Percentiles rank a stretch among this genome's conserved stretches.
Conservation (phyloP, 768 basidiomycete genomes). For the Lentinula edodes region DNA sequence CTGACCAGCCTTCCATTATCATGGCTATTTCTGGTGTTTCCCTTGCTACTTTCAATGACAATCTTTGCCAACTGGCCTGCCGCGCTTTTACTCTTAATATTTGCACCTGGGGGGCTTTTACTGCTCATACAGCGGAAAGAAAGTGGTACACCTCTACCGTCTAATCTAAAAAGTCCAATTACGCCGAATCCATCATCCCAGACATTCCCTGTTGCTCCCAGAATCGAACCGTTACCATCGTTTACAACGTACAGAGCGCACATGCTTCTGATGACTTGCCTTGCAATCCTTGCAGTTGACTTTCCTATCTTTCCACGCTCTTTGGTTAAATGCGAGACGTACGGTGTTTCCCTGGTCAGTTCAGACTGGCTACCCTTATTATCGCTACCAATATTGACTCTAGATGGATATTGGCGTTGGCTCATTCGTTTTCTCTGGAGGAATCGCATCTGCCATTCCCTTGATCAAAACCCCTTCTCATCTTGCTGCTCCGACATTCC, state of each 20-base stretch:
- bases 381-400: background rate
- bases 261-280: slow-evolving; percentile 90
- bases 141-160: slow-evolving; percentile 48
- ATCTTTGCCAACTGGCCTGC: slow-evolving; percentile 56
- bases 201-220: slow-evolving; percentile 7
- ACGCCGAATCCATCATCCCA: slow-evolving; percentile 15
- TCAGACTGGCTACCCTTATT: slow-evolving; percentile 15
- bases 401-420: slow-evolving; percentile 99
- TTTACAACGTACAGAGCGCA: slow-evolving; percentile 87
- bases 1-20: slow-evolving; percentile 40
- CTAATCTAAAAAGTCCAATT: slow-evolving; percentile 21
- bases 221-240: slow-evolving; percentile 57
- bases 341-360: slow-evolving; percentile 83
- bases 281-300: slow-evolving; percentile 93
- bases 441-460: slow-evolving; percentile 84
- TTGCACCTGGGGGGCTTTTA: slow-evolving; percentile 39
- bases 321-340: slow-evolving; percentile 91
- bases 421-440: slow-evolving; percentile 95
- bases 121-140: slow-evolving; percentile 37
- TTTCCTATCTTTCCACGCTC: slow-evolving; percentile 87
- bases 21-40: slow-evolving; percentile 63
- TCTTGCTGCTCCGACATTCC: slow-evolving; percentile 39
- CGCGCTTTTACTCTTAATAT: slow-evolving; percentile 43
- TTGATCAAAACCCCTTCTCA: slow-evolving; percentile 59
- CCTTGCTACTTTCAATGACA: slow-evolving; percentile 81